Percentiles rank a stretch among this genome's conserved stretches.
phyloP scores from a whole-genome alignment of 371 early-diverging fungal genomes.

The Mycotypha africana region DNA sequence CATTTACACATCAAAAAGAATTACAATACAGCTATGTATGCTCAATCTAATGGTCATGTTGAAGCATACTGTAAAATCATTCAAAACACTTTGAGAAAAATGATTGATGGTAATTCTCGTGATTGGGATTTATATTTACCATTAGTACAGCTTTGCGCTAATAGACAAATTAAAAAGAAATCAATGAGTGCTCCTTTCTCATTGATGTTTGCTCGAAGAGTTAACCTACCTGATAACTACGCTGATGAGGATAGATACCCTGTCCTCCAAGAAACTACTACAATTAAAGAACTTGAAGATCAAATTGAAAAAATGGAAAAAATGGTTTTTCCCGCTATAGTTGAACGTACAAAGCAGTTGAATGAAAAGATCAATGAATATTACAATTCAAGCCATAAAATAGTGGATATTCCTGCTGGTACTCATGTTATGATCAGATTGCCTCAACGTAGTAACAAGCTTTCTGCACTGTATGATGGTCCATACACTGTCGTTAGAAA shows the following conservation, averaged over 20 bases:
- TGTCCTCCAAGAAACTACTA: background rate
- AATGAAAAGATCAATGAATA: background rate
- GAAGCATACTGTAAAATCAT: conserved; percentile 16
- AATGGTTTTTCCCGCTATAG: conserved; percentile 8
- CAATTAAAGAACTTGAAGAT: background rate
- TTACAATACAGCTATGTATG: conserved; percentile 14
- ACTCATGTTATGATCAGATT: conserved; percentile 5
- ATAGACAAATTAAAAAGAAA: background rate
- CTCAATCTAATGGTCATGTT: conserved; percentile 19
- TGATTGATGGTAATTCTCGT: background rate
- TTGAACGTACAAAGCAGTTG: background rate
- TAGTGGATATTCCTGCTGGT: conserved; percentile 3
- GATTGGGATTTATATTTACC: conserved; percentile 25
- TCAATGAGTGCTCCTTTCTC: conserved; percentile 7
- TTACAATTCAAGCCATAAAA: conserved; percentile 2
- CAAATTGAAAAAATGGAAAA: conserved; percentile 1
- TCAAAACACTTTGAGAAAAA: conserved; percentile 7
- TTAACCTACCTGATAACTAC: conserved; percentile 4
- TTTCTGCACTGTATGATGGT: conserved; percentile 2
- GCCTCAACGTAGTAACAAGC: background rate
- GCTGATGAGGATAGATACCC: background rate
- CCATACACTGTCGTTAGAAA: conserved; percentile 2
- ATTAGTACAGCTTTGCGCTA: conserved; percentile 11
- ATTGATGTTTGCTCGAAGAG: conserved; percentile 13
- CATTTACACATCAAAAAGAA: conserved; percentile 12